phyloP scores from a whole-genome alignment of 768 basidiomycete species.

The Pholiota conissans region DNA sequence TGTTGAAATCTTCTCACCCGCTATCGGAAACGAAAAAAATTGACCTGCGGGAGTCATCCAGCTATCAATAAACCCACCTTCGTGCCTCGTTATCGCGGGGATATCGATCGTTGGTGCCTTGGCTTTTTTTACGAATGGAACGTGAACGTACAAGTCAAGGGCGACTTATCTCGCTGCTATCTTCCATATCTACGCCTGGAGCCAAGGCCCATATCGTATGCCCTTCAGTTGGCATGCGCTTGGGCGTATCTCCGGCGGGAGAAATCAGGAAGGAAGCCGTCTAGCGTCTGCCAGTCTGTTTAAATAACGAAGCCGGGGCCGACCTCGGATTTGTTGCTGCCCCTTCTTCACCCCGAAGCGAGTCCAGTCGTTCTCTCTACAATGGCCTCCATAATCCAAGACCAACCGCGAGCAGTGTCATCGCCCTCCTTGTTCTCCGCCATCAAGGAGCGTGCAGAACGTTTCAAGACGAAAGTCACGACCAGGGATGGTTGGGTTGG shows the following conservation, averaged over 20 bases:
- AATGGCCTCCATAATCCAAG: conserved; percentile 13
- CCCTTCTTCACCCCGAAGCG: background rate
- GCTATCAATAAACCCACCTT: background rate
- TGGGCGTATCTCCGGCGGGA: background rate
- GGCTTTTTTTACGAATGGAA: background rate
- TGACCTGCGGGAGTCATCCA: background rate
- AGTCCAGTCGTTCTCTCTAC: background rate
- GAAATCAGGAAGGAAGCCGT: no score
- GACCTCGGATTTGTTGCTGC: background rate
- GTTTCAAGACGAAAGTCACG: conserved; percentile 33
- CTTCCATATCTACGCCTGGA: background rate
- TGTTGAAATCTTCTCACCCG: background rate
- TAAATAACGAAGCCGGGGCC: background rate
- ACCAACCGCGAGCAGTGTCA: conserved; percentile 13
- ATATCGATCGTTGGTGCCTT: background rate
- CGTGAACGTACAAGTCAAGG: background rate
- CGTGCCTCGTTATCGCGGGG: background rate
- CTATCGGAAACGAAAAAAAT: no score
- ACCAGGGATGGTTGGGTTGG: conserved; percentile 77
- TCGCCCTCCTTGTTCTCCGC: conserved; percentile 9
- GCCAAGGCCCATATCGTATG: background rate
- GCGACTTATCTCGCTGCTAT: background rate
- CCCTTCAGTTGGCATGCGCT: background rate
- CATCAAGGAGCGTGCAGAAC: conserved; percentile 16
- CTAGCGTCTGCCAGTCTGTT: background rate